Evolutionary conservation across 1,139 yeast species (phyloP), one percentile per base, ranked within the genome.

Genomic region (Geotrichum reessii): DNA sequence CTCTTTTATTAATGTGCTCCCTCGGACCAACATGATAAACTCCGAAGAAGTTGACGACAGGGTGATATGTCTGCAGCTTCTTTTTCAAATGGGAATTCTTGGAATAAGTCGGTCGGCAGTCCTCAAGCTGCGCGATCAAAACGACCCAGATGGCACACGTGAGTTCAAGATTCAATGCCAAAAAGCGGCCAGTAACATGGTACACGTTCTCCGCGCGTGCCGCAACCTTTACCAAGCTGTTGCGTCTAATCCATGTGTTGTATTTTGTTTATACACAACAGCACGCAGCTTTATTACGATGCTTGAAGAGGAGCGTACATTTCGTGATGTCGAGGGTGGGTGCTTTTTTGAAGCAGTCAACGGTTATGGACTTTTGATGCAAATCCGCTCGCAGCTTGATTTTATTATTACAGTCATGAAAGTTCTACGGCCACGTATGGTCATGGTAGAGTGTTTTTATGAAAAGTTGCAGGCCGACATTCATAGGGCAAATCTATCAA

Each of bases 221-320:
- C 50, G 59, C 19, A 66, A 65, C 50, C 52, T 62, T n/a, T 62
- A 61, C 27, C 57, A 50, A 31, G 40, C 60, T 19, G 51, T 61
- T 7, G 22, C 57, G 31, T 53, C 59, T 19, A 62, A 64, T 51
- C 65, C 67, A 7, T 58, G 63, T 37, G 56, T 61, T 14, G 50
- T 63, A 12, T 67, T 64, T 59, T 62, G 66, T 37, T 24, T 67
- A 4, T 67, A 65, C 47, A 60, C 69, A 9, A 62, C 68, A 22
- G 67, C 69, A 17, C 58, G 67, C 40, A 66, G 65, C 47, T 64
- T 67, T 54, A 54, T 67, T 14, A 62, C 65, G 1, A 63, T 63
- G 0, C 57, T 67, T 19, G 62, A 61, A 42, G 58, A 63, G 5
- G 58, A 61, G 9, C 56, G 57, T 8, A 57, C 56, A 2, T 56